A percentile compares a stretch with the other conserved stretches of the same genome.
phyloP scores from a whole-genome alignment of 768 basidiomycete genomes.

The Boletellus ananas region DNA sequence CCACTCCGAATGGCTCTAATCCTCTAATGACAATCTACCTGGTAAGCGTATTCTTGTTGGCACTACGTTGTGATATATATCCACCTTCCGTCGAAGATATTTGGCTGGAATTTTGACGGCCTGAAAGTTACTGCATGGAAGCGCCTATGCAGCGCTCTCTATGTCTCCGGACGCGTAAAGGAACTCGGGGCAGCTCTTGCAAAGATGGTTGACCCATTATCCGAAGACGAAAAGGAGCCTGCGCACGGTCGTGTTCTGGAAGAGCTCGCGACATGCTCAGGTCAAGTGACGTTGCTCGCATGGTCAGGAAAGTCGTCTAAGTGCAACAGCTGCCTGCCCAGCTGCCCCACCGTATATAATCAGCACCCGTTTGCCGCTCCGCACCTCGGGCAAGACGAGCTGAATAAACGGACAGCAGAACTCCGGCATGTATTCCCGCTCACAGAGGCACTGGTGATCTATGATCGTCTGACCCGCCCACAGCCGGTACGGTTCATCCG shows the following conservation, averaged over 20 bases:
- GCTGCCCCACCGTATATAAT: background rate
- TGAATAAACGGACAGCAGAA: background rate
- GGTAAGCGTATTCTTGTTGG: background rate
- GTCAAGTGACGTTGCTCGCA: background rate
- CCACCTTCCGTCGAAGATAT: background rate
- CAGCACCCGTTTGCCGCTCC: background rate
- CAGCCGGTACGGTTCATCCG: background rate
- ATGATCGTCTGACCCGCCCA: background rate
- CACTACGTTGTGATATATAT: background rate
- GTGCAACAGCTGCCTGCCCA: background rate
- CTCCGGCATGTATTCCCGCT: background rate
- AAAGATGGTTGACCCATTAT: background rate
- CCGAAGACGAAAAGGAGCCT: background rate
- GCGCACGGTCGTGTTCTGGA: background rate
- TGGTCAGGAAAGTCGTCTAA: background rate
- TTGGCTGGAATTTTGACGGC: background rate
- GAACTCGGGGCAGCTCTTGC: background rate
- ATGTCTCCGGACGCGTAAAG: background rate
- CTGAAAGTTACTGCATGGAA: background rate
- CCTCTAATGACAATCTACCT: background rate
- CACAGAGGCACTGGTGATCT: background rate
- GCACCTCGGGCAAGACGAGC: background rate
- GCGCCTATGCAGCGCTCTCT: background rate
- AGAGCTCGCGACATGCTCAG: background rate
- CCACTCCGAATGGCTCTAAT: constrained; percentile 24